Conservation (phyloP, 768 basidiomycete species). For the Hygrocybe coccinea region DNA sequence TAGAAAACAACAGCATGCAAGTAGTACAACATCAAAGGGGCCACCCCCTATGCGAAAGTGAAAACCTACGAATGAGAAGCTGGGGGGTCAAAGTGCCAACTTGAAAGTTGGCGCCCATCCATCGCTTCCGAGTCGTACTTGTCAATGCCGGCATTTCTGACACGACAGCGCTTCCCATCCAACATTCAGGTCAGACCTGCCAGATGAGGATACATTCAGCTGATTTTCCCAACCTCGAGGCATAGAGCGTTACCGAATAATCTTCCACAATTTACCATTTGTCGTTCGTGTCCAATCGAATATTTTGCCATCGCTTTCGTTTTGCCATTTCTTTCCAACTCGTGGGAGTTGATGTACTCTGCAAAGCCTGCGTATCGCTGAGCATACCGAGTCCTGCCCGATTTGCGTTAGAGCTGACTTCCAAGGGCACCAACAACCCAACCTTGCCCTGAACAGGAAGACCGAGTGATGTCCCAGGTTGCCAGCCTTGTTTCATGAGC, state of each 20-base stretch:
- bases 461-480: constrained; percentile 58
- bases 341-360: constrained; percentile 17
- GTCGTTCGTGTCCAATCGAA: constrained; percentile 2
- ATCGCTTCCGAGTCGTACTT: too few relatives aligned
- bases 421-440: constrained; percentile 55
- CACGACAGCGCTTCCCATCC: too few relatives aligned
- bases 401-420: constrained; percentile 38
- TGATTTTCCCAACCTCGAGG: too few relatives aligned
- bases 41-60: too few relatives aligned
- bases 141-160: too few relatives aligned
- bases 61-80: too few relatives aligned
- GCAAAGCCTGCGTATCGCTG: constrained; percentile 18
- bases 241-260: neutral
- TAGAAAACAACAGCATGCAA: too few relatives aligned
- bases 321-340: constrained; percentile 41
- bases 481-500: constrained; percentile 73
- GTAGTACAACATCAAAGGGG: too few relatives aligned
- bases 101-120: too few relatives aligned
- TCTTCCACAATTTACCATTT: neutral
- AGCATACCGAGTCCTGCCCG: constrained; percentile 56
- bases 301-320: constrained; percentile 37
- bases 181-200: too few relatives aligned
- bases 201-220: too few relatives aligned
- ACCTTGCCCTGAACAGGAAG: constrained; percentile 22
- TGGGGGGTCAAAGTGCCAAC: too few relatives aligned